These are phyloP conservation scores for Calonectria pteridis DNA, from an alignment of 2,329 filamentous ascomycete species.

Conservation along the genomic window DNA sequence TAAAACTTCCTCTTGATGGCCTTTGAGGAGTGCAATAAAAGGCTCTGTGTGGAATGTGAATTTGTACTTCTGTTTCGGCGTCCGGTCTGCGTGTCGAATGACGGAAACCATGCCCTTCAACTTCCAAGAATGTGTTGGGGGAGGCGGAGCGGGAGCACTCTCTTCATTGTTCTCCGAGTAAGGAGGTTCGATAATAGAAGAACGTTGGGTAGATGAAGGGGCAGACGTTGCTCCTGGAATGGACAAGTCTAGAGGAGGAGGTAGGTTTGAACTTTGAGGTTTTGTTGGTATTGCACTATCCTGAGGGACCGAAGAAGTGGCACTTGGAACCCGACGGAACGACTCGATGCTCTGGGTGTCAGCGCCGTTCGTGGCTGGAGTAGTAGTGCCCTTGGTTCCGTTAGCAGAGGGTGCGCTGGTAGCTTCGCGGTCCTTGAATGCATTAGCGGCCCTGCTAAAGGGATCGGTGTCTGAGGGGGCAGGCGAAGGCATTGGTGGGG, in stretches of 20 bases:
- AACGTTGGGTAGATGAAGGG: slow-evolving; percentile 34
- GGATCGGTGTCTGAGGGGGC: slow-evolving; percentile 59
- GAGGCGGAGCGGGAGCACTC: slow-evolving; percentile 70
- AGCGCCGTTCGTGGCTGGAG: slow-evolving; percentile 30
- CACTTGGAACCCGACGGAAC: slow-evolving; percentile 40
- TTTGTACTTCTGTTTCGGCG: slow-evolving; percentile 99
- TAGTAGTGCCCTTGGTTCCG: slow-evolving; percentile 47
- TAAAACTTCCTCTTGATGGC: slow-evolving; percentile 95
- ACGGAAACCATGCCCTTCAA: slow-evolving; percentile 98
- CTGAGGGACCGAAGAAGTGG: slow-evolving; percentile 47
- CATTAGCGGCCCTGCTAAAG: slow-evolving; percentile 49
- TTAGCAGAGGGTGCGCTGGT: slow-evolving; percentile 30
- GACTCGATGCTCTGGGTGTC: slow-evolving; percentile 45
- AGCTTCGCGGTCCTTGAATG: slow-evolving; percentile 56
- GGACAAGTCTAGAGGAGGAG: slow-evolving; percentile 47
- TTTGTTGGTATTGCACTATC: slow-evolving; percentile 50
- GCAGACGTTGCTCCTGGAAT: slow-evolving; percentile 49
- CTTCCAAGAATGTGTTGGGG: slow-evolving; percentile 95
- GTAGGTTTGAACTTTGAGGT: slow-evolving; percentile 52
- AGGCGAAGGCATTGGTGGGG: slow-evolving; percentile 65
- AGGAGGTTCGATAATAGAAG: slow-evolving; percentile 52
- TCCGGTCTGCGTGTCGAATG: slow-evolving; percentile 95
- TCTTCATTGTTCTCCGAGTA: slow-evolving; percentile 45
- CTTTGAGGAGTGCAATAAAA: slow-evolving; percentile 93
- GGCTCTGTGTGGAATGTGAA: slow-evolving; percentile 98